Conservation (phyloP, 345 rosid species). For the Angophora floribunda region DNA sequence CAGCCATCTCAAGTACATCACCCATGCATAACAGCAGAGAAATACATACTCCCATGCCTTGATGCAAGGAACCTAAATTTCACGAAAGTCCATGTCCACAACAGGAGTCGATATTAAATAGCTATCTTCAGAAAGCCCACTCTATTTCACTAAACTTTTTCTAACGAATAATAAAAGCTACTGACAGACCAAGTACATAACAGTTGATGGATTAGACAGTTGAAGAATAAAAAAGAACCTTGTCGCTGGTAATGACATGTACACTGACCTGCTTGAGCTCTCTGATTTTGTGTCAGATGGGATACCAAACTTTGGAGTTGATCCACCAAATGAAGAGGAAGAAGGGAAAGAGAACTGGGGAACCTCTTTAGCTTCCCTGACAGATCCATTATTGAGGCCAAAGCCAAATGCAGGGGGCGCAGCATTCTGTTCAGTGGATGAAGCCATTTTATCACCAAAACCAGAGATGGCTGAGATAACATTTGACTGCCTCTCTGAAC, state of each 20-base stretch:
- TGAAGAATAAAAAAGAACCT: background rate
- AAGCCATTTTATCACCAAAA: conserved; percentile 14
- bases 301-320: conserved; percentile 4
- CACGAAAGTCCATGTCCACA: background rate
- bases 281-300: conserved; percentile 11
- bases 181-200: background rate
- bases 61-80: background rate
- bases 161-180: background rate
- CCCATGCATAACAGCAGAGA: background rate
- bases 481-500: conserved; percentile 8
- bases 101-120: background rate
- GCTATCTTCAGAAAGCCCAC: background rate
- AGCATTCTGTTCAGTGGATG: conserved; percentile 22
- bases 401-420: conserved; percentile 1
- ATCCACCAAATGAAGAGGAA: conserved; percentile 6
- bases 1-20: background rate
- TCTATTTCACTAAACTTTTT: background rate
- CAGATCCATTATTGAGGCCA: conserved; percentile 4
- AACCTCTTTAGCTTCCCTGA: conserved; percentile 9
- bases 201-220: background rate
- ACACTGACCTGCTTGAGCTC: conserved; percentile 33
- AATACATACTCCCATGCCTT: background rate
- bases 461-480: conserved; percentile 4
- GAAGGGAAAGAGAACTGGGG: background rate
- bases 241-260: background rate